phyloP scores from a whole-genome alignment of 345 rosid species.

The Adansonia digitata region DNA sequence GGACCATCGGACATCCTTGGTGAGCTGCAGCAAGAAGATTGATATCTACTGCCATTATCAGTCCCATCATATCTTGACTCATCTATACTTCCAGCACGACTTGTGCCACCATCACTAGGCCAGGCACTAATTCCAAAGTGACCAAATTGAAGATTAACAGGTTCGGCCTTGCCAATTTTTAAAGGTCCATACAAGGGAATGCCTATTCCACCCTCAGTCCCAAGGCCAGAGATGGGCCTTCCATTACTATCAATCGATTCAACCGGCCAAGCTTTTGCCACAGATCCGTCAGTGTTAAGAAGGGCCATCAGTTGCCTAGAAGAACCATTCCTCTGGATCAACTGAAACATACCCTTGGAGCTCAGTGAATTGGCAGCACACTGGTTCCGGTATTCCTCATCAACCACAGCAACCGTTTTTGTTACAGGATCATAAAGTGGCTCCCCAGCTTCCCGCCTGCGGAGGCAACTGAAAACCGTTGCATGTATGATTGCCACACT shows the following conservation, averaged over 20 bases:
- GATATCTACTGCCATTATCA: conserved; percentile 74
- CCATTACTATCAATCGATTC: conserved; percentile 50
- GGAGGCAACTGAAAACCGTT: conserved; percentile 89
- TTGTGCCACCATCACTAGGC: conserved; percentile 94
- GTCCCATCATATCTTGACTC: conserved; percentile 70
- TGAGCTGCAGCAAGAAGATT: conserved; percentile 95
- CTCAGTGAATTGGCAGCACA: conserved; percentile 87
- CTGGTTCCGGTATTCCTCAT: conserved; percentile 92
- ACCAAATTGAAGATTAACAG: conserved; percentile 94
- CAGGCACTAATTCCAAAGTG: conserved; percentile 96
- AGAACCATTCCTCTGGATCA: conserved; percentile 92
- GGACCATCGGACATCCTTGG: conserved; percentile 84
- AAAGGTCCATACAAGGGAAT: conserved; percentile 78
- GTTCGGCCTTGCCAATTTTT: conserved; percentile 76
- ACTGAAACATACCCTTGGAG: conserved; percentile 96
- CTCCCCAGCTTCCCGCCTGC: conserved; percentile 83
- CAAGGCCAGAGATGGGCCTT: conserved; percentile 33
- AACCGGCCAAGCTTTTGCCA: conserved; percentile 96
- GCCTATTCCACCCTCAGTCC: conserved; percentile 43
- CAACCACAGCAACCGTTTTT: conserved; percentile 67
- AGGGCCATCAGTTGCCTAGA: conserved; percentile 98
- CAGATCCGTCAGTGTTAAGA: conserved; percentile 87
- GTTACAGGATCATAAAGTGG: conserved; percentile 75
- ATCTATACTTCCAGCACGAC: conserved; percentile 87
- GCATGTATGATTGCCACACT: conserved; percentile 99